Conservation (phyloP, 768 basidiomycete genomes). For the Suillus ampliporus region DNA sequence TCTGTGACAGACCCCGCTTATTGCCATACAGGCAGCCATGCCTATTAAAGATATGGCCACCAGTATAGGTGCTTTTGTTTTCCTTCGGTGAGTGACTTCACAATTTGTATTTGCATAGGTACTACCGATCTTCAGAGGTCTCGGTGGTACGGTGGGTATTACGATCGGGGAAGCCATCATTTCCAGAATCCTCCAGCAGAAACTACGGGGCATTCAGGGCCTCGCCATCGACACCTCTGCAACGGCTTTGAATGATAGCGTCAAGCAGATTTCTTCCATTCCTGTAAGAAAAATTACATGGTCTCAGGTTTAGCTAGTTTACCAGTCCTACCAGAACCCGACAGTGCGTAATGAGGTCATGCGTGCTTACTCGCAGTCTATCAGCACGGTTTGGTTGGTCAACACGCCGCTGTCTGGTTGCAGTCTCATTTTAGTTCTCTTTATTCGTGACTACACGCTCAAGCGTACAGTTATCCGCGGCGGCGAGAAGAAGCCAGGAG, state of each 20-base stretch:
- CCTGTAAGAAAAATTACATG: constrained; percentile 19
- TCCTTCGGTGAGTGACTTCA: constrained; percentile 33
- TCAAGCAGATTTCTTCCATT: constrained; percentile 46
- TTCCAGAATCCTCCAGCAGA: constrained; percentile 50
- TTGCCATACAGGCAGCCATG: constrained; percentile 50
- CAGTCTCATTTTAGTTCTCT: constrained; percentile 39
- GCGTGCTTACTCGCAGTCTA: constrained; percentile 43
- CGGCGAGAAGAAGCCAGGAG: constrained; percentile 24
- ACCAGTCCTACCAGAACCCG: constrained; percentile 28
- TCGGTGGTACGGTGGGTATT: constrained; percentile 80
- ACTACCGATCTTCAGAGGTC: constrained; percentile 46
- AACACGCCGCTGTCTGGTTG: constrained; percentile 38
- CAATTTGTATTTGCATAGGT: background rate
- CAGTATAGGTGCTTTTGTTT: constrained; percentile 42
- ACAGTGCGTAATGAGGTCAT: constrained; percentile 37
- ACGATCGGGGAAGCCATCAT: constrained; percentile 76
- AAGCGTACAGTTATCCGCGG: constrained; percentile 31
- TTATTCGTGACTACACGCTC: constrained; percentile 42
- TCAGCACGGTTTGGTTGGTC: constrained; percentile 47
- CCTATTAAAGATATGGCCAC: constrained; percentile 52
- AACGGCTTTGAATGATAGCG: constrained; percentile 51
- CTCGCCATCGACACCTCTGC: constrained; percentile 46
- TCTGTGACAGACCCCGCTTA: constrained; percentile 32
- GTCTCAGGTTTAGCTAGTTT: constrained; percentile 1
- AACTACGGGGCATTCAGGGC: constrained; percentile 22